Percentiles rank a stretch among this genome's conserved stretches.
Evolutionary conservation across 2,329 filamentous ascomycete species (phyloP).

Genomic region (Trichothecium roseum): DNA sequence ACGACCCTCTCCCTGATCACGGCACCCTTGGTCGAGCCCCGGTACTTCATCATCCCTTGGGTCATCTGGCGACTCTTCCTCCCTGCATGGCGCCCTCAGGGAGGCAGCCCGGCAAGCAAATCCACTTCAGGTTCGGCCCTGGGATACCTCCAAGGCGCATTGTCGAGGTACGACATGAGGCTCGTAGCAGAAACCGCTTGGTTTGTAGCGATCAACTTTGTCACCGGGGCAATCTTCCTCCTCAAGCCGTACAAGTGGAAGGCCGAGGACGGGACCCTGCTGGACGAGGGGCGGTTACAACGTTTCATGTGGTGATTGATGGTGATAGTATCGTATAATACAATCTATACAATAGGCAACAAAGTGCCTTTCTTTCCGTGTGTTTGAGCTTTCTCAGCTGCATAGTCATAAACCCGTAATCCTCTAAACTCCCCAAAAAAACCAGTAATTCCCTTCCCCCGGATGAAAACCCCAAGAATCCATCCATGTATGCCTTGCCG

Average conservation of each 20-base stretch:
- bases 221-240: conserved; percentile 64
- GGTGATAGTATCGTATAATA: neutral
- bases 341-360: no score
- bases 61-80: conserved; percentile 81
- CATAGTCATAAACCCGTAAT: no score
- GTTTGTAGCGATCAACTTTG: conserved; percentile 54
- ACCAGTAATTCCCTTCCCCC: neutral
- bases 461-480: neutral
- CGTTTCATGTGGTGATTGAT: conserved; percentile 68
- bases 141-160: neutral
- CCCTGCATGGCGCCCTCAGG: conserved; percentile 34
- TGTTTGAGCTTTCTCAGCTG: neutral
- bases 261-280: conserved; percentile 35
- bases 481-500: no score
- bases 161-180: conserved; percentile 29
- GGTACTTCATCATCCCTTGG: conserved; percentile 95
- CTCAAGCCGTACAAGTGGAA: conserved; percentile 58
- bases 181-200: conserved; percentile 54
- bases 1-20: conserved; percentile 73
- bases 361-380: neutral
- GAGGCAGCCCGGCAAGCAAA: neutral
- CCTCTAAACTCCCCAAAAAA: neutral
- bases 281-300: conserved; percentile 51
- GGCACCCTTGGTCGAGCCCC: conserved; percentile 85
- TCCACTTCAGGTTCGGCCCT: neutral